Evolutionary conservation across 495 filamentous ascomycete genomes (phyloP), one percentile per base, ranked within the genome.

Genomic region (Lasiosphaeriaceae sp.): DNA sequence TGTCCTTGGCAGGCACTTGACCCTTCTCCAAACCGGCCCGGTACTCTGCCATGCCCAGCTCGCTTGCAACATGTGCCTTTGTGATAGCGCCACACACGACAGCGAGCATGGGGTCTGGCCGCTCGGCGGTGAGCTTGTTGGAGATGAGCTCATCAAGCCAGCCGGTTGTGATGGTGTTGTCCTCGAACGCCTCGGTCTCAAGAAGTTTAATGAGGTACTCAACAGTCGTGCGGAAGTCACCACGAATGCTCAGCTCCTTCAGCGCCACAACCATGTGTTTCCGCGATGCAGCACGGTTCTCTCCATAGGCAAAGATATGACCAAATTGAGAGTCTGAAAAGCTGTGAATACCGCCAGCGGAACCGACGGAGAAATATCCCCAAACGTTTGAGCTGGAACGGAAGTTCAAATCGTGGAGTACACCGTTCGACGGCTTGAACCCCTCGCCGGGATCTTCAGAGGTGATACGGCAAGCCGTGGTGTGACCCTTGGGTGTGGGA

Each of bases 291-390:
- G 89, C 84, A 65, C 94, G 86, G 73, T 92, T 97, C 80, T 99
- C 94, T 60, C 94, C 94, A 66, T 97, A 99, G 58, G 94, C 94
- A 73, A 99, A 99, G 66, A 99, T 97, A 74, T 99, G 94, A 73
- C 94, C 94, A 66, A 99, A 99, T 72, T 99, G 94, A 67, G 89
- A 93, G 81, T 99, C 94, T 3, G 94, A 97, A 80, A 96, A 99
- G 70, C 89, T 96, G 84, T 99, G 94, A 61, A 99, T 99, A 74
- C 92, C 90, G 78, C 91, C 91, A 39, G 90, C 84, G 17, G 92
- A 92, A 75, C 94, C 90, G 72, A 99, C 94, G 31, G 94, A 99
- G 85, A 99, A 99, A 75, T 99, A 99, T 80, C 94, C 94, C 94
- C 94, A 99, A 39, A 97, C 94, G 65, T 99, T 99, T 45, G 94